These are phyloP conservation scores for Stevia rebaudiana DNA, from an alignment of 140 eudicot species.

Conservation along the genomic window DNA sequence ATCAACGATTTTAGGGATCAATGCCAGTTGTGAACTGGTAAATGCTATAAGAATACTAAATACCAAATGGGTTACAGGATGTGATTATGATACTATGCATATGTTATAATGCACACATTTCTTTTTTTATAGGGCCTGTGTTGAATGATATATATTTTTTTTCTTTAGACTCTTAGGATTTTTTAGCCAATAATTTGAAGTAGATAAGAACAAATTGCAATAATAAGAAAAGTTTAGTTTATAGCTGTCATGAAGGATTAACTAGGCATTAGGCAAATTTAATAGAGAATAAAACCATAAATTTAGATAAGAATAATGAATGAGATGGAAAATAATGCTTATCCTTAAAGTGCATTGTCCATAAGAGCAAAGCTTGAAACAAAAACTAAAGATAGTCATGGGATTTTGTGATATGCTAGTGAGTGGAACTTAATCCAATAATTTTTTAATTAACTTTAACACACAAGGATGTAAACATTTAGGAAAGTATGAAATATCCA, in stretches of 20 bases:
- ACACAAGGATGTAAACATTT: slow-evolving; percentile 2
- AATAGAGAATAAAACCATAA: background rate
- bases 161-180: background rate
- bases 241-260: background rate
- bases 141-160: background rate
- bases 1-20: background rate
- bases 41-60: slow-evolving; percentile 4
- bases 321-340: background rate
- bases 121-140: background rate
- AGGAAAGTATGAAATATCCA: background rate
- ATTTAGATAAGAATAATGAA: slow-evolving; percentile 1
- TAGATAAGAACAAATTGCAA: background rate
- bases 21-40: background rate
- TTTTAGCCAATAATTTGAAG: slow-evolving; percentile 1
- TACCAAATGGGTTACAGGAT: background rate
- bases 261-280: background rate
- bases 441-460: background rate
- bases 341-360: background rate
- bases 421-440: background rate
- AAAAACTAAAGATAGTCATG: background rate
- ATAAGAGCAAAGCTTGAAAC: background rate
- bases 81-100: slow-evolving; percentile 1
- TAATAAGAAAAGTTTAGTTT: background rate
- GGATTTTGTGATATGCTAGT: background rate
- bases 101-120: background rate